Conservation (phyloP, 2,329 filamentous ascomycete genomes). For the Chrysoporthe puriensis region DNA sequence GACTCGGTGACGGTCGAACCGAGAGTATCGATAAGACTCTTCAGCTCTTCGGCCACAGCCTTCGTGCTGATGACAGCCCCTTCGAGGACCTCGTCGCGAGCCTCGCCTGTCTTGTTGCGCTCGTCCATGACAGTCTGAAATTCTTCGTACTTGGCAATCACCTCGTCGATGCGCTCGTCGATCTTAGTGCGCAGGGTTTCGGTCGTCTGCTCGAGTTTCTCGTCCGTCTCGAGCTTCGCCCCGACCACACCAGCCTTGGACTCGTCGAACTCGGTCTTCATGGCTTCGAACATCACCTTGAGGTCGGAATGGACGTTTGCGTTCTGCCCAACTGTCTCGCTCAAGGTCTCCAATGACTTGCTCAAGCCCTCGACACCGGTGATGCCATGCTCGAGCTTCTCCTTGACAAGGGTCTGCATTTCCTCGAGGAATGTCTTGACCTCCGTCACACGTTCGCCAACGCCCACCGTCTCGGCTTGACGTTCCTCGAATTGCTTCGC, state of each 20-base stretch:
- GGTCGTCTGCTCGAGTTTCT: conserved; percentile 68
- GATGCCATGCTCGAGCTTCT: conserved; percentile 75
- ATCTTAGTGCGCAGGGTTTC: conserved; percentile 59
- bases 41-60: conserved; percentile 82
- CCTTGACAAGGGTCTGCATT: conserved; percentile 75
- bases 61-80: conserved; percentile 77
- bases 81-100: conserved; percentile 72
- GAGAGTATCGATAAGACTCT: conserved; percentile 82
- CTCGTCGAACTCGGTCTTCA: conserved; percentile 87
- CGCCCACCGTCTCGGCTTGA: conserved; percentile 78
- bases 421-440: conserved; percentile 78
- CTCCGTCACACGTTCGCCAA: conserved; percentile 77
- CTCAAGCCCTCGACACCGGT: conserved; percentile 74
- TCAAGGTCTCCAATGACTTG: conserved; percentile 68
- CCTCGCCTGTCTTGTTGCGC: conserved; percentile 72
- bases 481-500: conserved; percentile 82
- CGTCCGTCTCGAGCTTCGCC: conserved; percentile 80
- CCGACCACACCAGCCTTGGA: conserved; percentile 79
- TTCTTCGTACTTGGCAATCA: conserved; percentile 88
- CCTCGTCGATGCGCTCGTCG: conserved; percentile 70
- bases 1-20: conserved; percentile 80
- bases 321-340: conserved; percentile 64
- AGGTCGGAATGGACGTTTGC: conserved; percentile 64
- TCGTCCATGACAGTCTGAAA: conserved; percentile 76
- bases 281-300: conserved; percentile 71